These are phyloP conservation scores for Paecilomyces dactylethromorphus DNA, from an alignment of 2,329 filamentous ascomycete species.

Conservation along the genomic window DNA sequence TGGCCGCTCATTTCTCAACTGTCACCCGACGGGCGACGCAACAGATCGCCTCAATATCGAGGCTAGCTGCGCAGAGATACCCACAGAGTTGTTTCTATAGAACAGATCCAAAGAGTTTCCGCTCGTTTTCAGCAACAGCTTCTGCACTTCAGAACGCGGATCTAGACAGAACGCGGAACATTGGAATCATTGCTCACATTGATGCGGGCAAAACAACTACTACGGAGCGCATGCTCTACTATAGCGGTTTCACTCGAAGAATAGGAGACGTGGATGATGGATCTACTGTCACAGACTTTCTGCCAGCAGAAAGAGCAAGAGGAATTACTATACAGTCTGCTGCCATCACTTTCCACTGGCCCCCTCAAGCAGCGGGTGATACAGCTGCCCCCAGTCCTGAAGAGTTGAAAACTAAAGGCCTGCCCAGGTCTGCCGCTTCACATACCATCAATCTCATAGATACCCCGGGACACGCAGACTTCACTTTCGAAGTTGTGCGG, in stretches of 20 bases:
- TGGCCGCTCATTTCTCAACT: slow-evolving; percentile 23
- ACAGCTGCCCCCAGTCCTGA: slow-evolving; percentile 9
- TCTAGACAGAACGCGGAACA: slow-evolving; percentile 72
- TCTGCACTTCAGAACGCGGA: slow-evolving; percentile 16
- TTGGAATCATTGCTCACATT: slow-evolving; percentile 97
- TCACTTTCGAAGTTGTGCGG: slow-evolving; percentile 90
- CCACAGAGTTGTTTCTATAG: background rate
- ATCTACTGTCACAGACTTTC: slow-evolving; percentile 93
- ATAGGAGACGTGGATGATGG: slow-evolving; percentile 95
- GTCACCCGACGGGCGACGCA: slow-evolving; percentile 17
- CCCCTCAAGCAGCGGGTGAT: slow-evolving; percentile 40
- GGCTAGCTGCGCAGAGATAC: slow-evolving; percentile 2
- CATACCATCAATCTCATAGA: slow-evolving; percentile 89
- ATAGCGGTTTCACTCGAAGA: slow-evolving; percentile 80
- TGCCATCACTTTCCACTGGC: slow-evolving; percentile 93
- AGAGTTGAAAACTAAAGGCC: slow-evolving; percentile 23
- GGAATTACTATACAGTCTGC: slow-evolving; percentile 98
- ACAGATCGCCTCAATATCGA: slow-evolving; percentile 5
- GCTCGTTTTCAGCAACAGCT: slow-evolving; percentile 22
- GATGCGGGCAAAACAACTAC: slow-evolving; percentile 98
- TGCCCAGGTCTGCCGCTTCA: slow-evolving; percentile 47
- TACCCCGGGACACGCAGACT: slow-evolving; percentile 94
- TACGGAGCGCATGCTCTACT: slow-evolving; percentile 97
- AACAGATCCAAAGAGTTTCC: slow-evolving; percentile 1
- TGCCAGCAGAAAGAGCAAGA: slow-evolving; percentile 82